Evolutionary conservation across 2,329 filamentous ascomycete genomes (phyloP).

Genomic region (Phoma herbarum): DNA sequence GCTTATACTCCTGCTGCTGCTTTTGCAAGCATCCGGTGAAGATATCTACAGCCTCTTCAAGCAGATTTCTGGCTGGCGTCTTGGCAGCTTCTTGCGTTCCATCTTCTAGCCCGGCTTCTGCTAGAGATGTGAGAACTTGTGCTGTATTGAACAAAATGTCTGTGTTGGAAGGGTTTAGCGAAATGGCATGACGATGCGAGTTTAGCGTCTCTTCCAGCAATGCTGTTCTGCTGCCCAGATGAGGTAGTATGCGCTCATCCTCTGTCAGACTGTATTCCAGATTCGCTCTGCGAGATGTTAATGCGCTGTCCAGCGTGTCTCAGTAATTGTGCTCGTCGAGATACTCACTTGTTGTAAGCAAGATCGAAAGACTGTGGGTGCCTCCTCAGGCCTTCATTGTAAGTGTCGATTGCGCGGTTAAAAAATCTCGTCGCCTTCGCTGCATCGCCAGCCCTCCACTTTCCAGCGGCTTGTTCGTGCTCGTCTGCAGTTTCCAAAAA

Average conservation of each 20-base stretch:
- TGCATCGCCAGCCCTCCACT: constrained; percentile 76
- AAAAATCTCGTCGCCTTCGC: constrained; percentile 70
- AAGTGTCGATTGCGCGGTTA: constrained; percentile 71
- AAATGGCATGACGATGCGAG: constrained; percentile 70
- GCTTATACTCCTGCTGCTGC: constrained; percentile 58
- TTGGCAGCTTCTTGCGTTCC: constrained; percentile 53
- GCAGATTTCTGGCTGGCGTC: constrained; percentile 59
- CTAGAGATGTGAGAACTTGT: constrained; percentile 72
- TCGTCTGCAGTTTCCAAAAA: constrained; percentile 73
- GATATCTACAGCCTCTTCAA: constrained; percentile 69
- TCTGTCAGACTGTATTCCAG: constrained; percentile 75
- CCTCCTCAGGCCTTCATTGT: constrained; percentile 68
- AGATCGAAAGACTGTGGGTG: constrained; percentile 73
- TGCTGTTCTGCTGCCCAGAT: constrained; percentile 65
- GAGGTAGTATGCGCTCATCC: constrained; percentile 67
- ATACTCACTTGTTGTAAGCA: constrained; percentile 77
- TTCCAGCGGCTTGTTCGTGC: constrained; percentile 75
- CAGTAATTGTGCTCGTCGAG: no score
- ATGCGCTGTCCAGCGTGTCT: no score
- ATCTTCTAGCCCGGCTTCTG: constrained; percentile 66
- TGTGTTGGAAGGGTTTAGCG: constrained; percentile 68
- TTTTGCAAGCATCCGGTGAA: constrained; percentile 61
- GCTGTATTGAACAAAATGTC: constrained; percentile 77
- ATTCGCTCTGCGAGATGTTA: constrained; percentile 61
- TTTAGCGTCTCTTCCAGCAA: constrained; percentile 67